These are phyloP conservation scores for Polytrichum formosum DNA, from an alignment of 225 moss, liverwort and hornwort species.

Conservation along the genomic window DNA sequence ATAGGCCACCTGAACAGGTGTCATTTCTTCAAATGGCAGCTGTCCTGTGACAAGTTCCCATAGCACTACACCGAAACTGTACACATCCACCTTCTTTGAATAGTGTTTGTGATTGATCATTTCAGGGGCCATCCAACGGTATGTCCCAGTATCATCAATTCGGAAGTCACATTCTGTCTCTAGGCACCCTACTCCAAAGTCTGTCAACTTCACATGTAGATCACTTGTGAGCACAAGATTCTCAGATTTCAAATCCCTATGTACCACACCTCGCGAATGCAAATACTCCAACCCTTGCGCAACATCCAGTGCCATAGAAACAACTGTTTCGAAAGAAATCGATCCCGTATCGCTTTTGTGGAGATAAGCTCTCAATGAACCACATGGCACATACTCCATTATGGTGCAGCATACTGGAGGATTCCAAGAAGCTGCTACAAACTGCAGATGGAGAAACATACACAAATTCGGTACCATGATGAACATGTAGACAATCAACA, in stretches of 20 bases:
- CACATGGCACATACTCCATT: constrained; percentile 75
- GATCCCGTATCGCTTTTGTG: constrained; percentile 40
- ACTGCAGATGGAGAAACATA: constrained; percentile 27
- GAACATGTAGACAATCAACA: no score
- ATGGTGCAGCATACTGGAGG: constrained; percentile 71
- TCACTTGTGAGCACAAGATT: constrained; percentile 71
- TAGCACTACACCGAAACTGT: constrained; percentile 85
- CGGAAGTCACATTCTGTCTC: constrained; percentile 70
- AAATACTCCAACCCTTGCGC: constrained; percentile 84
- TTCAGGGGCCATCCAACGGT: constrained; percentile 98
- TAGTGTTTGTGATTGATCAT: constrained; percentile 67
- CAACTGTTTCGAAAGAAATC: constrained; percentile 38
- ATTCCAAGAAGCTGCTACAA: constrained; percentile 69
- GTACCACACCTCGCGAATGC: constrained; percentile 83
- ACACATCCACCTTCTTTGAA: constrained; percentile 88
- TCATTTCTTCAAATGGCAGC: constrained; percentile 75
- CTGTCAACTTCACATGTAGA: constrained; percentile 63
- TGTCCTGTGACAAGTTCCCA: constrained; percentile 79
- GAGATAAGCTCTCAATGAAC: constrained; percentile 71
- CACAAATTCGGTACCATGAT: neutral
- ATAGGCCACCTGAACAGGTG: constrained; percentile 83
- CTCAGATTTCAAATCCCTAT: constrained; percentile 76
- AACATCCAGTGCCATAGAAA: constrained; percentile 70
- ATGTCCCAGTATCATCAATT: constrained; percentile 70
- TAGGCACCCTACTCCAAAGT: constrained; percentile 82